A percentile compares a stretch with the other conserved stretches of the same genome.
phyloP scores from a whole-genome alignment of 768 basidiomycete genomes.

The Macrolepiota fuliginosa region DNA sequence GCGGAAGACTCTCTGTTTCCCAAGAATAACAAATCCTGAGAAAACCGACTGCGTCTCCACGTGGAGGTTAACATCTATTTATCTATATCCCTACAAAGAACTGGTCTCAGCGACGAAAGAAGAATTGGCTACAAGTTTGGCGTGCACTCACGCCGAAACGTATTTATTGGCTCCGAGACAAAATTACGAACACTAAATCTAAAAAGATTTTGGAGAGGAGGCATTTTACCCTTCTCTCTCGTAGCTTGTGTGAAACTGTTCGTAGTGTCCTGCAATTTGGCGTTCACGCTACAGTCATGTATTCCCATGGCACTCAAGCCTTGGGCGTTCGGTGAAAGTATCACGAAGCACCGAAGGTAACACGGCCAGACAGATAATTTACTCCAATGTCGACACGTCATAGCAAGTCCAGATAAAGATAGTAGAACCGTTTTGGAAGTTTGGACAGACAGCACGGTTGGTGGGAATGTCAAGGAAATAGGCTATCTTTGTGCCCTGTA shows the following conservation, averaged over 20 bases:
- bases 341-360: neutral
- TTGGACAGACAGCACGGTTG: neutral
- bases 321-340: neutral
- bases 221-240: neutral
- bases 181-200: neutral
- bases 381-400: neutral
- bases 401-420: neutral
- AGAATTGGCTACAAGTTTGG: neutral
- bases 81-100: conserved; percentile 2
- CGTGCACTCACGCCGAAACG: neutral
- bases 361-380: neutral
- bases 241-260: neutral
- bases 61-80: conserved; percentile 7
- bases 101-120: neutral
- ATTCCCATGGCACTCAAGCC: neutral
- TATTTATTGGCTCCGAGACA: conserved; percentile 5
- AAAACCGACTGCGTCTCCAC: conserved; percentile 1
- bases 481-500: neutral
- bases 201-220: neutral
- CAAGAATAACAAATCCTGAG: conserved; percentile 12
- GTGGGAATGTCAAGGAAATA: neutral
- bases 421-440: neutral
- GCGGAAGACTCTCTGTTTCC: neutral
- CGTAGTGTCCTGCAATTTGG: neutral
- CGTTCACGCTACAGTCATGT: neutral